Conservation (phyloP, 2,329 filamentous ascomycete species). For the Aspergillus arachidicola region DNA sequence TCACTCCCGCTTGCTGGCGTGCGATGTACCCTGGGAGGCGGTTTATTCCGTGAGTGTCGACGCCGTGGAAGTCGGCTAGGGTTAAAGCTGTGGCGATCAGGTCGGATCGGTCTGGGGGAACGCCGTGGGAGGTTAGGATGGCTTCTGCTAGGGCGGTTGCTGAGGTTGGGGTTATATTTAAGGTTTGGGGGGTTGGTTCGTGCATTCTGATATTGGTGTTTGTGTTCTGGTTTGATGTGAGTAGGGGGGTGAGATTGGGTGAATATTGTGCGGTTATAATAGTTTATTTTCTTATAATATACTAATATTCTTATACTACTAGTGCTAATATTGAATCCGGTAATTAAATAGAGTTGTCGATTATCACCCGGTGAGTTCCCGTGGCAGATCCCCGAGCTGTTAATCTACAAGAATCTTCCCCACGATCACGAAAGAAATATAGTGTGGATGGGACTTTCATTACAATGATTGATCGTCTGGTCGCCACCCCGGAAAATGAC, state of each 20-base stretch:
- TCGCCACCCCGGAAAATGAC: neutral
- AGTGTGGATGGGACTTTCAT: no score
- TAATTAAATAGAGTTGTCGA: no score
- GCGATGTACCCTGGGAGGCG: neutral
- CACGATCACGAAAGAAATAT: neutral
- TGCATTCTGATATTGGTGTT: neutral
- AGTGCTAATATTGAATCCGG: no score
- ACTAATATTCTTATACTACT: no score
- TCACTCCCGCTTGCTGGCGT: neutral
- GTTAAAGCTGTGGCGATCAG: neutral
- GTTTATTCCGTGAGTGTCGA: neutral
- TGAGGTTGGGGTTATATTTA: neutral
- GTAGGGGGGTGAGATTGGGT: neutral
- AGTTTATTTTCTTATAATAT: no score
- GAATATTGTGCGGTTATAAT: no score
- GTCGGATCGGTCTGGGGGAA: neutral
- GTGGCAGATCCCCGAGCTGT: neutral
- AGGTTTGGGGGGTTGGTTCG: neutral
- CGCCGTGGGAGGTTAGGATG: neutral
- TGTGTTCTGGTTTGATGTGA: neutral
- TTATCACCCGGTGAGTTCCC: neutral
- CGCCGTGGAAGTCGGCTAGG: neutral
- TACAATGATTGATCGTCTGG: neutral
- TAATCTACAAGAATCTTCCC: neutral
- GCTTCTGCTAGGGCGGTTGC: neutral